phyloP scores from a whole-genome alignment of 1,139 yeast genomes.

The Arxiozyma telluris region DNA sequence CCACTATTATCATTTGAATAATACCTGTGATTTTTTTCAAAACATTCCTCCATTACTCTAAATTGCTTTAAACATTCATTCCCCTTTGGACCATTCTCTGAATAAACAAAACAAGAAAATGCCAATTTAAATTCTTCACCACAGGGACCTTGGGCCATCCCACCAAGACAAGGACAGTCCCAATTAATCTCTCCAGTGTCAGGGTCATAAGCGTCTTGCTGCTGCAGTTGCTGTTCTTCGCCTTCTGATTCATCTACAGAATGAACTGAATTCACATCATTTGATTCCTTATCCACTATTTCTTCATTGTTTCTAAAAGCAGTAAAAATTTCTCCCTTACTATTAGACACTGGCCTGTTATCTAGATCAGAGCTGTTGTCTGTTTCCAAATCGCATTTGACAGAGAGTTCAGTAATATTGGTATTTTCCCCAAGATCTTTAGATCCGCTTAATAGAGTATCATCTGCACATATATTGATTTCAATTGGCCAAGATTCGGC shows the following conservation, averaged over 20 bases:
- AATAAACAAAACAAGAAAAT: conserved; percentile 88
- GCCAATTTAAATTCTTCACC: conserved; percentile 97
- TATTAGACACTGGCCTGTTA: background rate
- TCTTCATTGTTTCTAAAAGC: background rate
- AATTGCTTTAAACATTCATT: conserved; percentile 90
- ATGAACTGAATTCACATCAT: background rate
- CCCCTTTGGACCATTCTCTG: conserved; percentile 93
- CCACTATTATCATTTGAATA: conserved; percentile 66
- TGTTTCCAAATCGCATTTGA: background rate
- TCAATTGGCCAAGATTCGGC: background rate
- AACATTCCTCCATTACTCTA: conserved; percentile 86
- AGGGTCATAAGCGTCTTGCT: conserved; percentile 63
- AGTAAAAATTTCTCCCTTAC: too few relatives aligned
- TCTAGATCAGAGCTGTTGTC: background rate
- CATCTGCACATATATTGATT: too few relatives aligned
- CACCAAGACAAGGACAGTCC: conserved; percentile 99
- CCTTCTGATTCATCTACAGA: background rate
- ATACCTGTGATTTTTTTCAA: conserved; percentile 85
- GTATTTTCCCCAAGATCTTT: background rate
- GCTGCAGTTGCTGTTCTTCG: background rate
- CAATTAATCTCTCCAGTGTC: conserved; percentile 98
- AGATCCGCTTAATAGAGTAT: background rate
- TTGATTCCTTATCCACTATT: background rate
- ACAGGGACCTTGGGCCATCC: conserved; percentile 98
- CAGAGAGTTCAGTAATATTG: background rate